Conservation (phyloP, 345 rosid genomes). For the Pistacia atlantica region DNA sequence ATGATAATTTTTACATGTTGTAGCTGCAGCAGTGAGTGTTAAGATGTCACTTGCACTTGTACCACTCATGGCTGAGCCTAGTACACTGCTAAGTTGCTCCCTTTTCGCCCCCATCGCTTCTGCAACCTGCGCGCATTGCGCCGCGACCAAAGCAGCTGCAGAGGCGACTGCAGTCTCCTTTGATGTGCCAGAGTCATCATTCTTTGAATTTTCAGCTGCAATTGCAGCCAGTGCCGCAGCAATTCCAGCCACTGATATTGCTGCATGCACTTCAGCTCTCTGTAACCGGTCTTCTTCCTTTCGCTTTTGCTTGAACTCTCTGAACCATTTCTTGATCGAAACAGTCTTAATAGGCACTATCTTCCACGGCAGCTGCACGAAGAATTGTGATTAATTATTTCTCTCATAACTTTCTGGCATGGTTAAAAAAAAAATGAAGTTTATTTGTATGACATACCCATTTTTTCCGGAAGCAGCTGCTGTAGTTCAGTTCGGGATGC, state of each 20-base stretch:
- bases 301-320: slow-evolving; percentile 69
- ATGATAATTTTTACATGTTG: slow-evolving; percentile 64
- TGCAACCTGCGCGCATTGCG: slow-evolving; percentile 80
- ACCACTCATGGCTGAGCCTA: slow-evolving; percentile 78
- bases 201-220: slow-evolving; percentile 60
- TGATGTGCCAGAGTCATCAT: slow-evolving; percentile 25
- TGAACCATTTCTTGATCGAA: slow-evolving; percentile 86
- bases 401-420: not conserved
- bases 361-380: slow-evolving; percentile 72
- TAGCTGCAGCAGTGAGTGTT: slow-evolving; percentile 88
- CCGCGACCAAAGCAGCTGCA: slow-evolving; percentile 88
- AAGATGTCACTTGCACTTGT: slow-evolving; percentile 74
- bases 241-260: slow-evolving; percentile 79
- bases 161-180: slow-evolving; percentile 79
- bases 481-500: slow-evolving; percentile 93
- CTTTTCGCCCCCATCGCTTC: slow-evolving; percentile 88
- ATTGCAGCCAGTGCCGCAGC: slow-evolving; percentile 88
- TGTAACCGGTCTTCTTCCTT: slow-evolving; percentile 80
- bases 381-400: not conserved
- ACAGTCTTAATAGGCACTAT: slow-evolving; percentile 41
- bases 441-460: slow-evolving; percentile 45
- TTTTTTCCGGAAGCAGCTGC: slow-evolving; percentile 75
- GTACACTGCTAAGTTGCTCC: slow-evolving; percentile 60
- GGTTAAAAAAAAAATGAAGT: not conserved
- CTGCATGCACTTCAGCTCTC: slow-evolving; percentile 91